These are phyloP conservation scores for Ophiostoma australiae DNA, from an alignment of 2,329 filamentous ascomycete species.

Conservation along the genomic window DNA sequence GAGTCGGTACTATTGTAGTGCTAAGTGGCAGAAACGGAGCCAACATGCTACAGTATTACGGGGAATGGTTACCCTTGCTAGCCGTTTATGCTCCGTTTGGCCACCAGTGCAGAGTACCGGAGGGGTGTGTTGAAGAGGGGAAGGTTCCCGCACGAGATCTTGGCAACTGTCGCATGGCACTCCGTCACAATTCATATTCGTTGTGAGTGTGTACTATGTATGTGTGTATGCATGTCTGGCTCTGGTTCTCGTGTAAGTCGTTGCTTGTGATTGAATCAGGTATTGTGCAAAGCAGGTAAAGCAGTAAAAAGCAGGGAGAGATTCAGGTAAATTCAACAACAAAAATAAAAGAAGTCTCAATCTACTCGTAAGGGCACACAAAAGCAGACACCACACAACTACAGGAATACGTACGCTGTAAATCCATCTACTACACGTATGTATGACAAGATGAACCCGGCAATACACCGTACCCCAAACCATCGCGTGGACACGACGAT, in stretches of 20 bases:
- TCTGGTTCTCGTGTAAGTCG: background rate
- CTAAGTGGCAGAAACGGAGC: background rate
- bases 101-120: background rate
- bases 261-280: background rate
- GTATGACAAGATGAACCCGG: background rate
- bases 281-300: no score
- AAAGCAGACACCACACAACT: background rate
- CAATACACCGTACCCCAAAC: background rate
- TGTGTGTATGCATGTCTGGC: no score
- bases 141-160: background rate
- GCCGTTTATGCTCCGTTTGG: background rate
- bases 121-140: background rate
- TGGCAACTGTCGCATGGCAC: constrained; percentile 5
- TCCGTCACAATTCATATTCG: background rate
- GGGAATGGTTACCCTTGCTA: background rate
- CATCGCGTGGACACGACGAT: constrained; percentile 1
- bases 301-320: background rate
- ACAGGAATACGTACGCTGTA: no score
- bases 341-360: background rate
- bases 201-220: no score
- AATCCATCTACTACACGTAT: no score
- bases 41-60: no score
- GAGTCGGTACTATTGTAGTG: no score
- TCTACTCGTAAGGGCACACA: no score
- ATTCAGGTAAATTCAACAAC: background rate